Evolutionary conservation across 1,139 yeast genomes (phyloP).

Genomic region (Blastobotrys illinoisensis): DNA sequence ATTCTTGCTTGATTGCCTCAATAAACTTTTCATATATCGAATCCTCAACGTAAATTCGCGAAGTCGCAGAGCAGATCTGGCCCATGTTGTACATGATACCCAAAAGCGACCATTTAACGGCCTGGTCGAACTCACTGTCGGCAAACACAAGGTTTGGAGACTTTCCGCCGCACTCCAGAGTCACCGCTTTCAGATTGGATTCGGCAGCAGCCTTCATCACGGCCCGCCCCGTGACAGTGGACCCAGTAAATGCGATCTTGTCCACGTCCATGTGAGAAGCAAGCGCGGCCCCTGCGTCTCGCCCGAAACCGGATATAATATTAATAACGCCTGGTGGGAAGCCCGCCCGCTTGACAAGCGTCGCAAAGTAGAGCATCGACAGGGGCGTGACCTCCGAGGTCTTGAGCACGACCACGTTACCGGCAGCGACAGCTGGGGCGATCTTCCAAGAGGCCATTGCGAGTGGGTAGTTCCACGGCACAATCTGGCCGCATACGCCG

Average conservation of each 20-base stretch:
- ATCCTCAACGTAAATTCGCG: conserved; percentile 74
- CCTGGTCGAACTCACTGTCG: conserved; percentile 61
- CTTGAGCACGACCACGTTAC: conserved; percentile 69
- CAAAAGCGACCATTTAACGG: conserved; percentile 52
- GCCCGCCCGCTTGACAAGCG: conserved; percentile 62
- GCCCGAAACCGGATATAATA: conserved; percentile 70
- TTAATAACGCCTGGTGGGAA: conserved; percentile 77
- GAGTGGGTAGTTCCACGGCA: conserved; percentile 88
- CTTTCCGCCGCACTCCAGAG: conserved; percentile 82
- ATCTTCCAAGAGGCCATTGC: conserved; percentile 70
- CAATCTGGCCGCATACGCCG: conserved; percentile 85
- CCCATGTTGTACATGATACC: conserved; percentile 79
- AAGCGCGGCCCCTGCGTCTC: conserved; percentile 67
- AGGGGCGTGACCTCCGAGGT: conserved; percentile 77
- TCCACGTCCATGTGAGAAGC: conserved; percentile 62
- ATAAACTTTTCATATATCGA: conserved; percentile 63
- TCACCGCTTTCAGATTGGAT: conserved; percentile 68
- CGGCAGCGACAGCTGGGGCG: conserved; percentile 77
- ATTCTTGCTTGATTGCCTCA: conserved; percentile 51
- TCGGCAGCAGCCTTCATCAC: conserved; percentile 66
- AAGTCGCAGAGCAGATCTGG: conserved; percentile 84
- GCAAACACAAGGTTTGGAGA: conserved; percentile 73
- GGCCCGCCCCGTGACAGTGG: conserved; percentile 66
- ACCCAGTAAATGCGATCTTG: conserved; percentile 81
- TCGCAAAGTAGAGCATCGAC: conserved; percentile 62